phyloP scores from a whole-genome alignment of 805 yeast genomes.

The Metschnikowia lachancei region DNA sequence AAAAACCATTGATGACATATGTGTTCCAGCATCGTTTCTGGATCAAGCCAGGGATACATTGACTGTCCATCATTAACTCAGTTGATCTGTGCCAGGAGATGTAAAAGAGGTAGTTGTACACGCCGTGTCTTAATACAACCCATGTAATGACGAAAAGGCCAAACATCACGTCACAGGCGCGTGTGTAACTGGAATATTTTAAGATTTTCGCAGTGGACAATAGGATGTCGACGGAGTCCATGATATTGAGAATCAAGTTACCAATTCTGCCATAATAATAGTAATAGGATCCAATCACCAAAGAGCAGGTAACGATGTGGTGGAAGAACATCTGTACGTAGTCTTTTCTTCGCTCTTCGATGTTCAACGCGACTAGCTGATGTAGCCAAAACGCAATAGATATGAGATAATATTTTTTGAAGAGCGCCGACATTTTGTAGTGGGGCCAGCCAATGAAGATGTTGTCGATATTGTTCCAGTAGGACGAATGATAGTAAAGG shows the following conservation, averaged over 20 bases:
- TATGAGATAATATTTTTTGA: constrained; percentile 69
- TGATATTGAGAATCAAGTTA: constrained; percentile 67
- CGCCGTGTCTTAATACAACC: constrained; percentile 70
- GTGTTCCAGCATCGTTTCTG: constrained; percentile 53
- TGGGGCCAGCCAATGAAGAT: constrained; percentile 77
- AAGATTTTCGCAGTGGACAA: constrained; percentile 73
- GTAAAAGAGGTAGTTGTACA: constrained; percentile 63
- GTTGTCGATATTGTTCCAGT: constrained; percentile 55
- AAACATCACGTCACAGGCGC: constrained; percentile 67
- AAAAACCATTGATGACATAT: constrained; percentile 44
- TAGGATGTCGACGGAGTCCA: constrained; percentile 81
- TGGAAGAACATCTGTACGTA: constrained; percentile 83
- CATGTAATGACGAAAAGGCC: constrained; percentile 63
- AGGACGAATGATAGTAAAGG: constrained; percentile 56
- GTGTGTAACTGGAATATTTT: constrained; percentile 63
- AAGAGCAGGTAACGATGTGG: constrained; percentile 73
- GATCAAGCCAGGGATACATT: constrained; percentile 37
- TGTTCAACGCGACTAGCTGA: constrained; percentile 70
- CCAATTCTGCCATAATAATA: constrained; percentile 76
- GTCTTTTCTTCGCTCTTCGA: constrained; percentile 81
- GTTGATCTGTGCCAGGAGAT: constrained; percentile 50
- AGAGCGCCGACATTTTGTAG: constrained; percentile 45
- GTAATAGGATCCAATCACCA: constrained; percentile 69
- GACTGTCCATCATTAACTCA: constrained; percentile 43
- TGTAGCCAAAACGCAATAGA: constrained; percentile 79